These are phyloP conservation scores for Globisporangium cylindrosporum DNA, from an alignment of 352 stramenopile species.

Conservation along the genomic window DNA sequence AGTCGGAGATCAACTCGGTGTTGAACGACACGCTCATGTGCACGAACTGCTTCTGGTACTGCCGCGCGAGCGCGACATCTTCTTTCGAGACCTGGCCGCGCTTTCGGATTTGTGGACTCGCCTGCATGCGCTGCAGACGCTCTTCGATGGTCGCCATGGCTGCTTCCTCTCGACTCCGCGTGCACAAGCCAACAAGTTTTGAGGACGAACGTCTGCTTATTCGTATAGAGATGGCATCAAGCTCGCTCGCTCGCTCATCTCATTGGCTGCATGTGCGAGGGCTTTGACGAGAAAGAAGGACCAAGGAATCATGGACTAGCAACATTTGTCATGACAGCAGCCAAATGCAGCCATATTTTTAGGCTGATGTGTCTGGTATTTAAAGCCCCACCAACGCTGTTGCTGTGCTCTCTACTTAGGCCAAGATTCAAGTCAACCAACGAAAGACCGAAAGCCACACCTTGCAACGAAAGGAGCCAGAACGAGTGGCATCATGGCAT, in stretches of 20 bases:
- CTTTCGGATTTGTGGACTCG: slow-evolving; percentile 36
- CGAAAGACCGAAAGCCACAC: too few species aligned
- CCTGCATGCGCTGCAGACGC: slow-evolving; percentile 42
- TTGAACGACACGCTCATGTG: slow-evolving; percentile 35
- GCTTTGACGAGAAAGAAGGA: background rate
- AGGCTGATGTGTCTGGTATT: background rate
- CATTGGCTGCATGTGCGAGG: background rate
- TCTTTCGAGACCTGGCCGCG: slow-evolving; percentile 48
- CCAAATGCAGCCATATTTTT: background rate
- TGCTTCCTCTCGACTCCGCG: background rate
- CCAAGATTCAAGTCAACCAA: too few species aligned
- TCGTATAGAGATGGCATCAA: background rate
- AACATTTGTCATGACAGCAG: background rate
- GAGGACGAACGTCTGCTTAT: background rate
- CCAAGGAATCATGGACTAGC: background rate
- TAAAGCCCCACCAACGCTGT: background rate
- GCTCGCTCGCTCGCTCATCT: background rate
- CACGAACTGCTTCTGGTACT: slow-evolving; percentile 49
- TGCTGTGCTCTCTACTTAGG: background rate
- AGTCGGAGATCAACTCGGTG: slow-evolving; percentile 44
- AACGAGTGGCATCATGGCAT: background rate
- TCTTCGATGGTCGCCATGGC: slow-evolving; percentile 27
- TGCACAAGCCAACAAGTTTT: background rate
- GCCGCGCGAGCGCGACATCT: slow-evolving; percentile 32
- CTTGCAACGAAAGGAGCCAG: background rate